phyloP scores from a whole-genome alignment of 2,329 filamentous ascomycete species.

The Microdochium bolleyi region DNA sequence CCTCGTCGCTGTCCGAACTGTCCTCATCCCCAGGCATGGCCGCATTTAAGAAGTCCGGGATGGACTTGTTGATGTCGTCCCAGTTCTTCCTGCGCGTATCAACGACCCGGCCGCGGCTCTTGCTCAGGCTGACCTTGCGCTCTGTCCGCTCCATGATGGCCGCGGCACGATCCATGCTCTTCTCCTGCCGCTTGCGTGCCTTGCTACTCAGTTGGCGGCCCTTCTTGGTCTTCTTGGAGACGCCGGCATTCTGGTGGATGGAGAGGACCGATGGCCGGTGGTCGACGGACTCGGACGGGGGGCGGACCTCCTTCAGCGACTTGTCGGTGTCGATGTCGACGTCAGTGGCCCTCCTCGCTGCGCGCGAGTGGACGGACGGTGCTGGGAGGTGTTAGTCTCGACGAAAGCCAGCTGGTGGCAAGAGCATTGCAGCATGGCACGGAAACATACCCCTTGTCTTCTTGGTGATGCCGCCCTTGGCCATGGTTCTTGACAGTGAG shows the following conservation, averaged over 20 bases:
- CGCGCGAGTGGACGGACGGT: constrained; percentile 63
- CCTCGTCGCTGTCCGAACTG: constrained; percentile 8
- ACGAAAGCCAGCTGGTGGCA: not conserved
- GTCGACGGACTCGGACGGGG: constrained; percentile 38
- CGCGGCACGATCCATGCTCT: constrained; percentile 49
- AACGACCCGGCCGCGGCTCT: constrained; percentile 36
- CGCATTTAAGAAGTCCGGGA: not conserved
- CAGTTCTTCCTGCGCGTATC: constrained; percentile 44
- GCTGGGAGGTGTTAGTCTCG: constrained; percentile 28
- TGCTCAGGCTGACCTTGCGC: constrained; percentile 47
- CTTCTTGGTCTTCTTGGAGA: constrained; percentile 58
- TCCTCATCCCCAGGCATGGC: constrained; percentile 4
- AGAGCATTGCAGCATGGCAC: not conserved
- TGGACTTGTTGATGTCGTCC: constrained; percentile 47
- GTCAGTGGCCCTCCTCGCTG: constrained; percentile 63
- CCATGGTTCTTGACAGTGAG: not conserved
- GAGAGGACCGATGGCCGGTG: constrained; percentile 60
- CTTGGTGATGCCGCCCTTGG: not conserved
- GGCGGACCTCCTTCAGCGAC: constrained; percentile 53
- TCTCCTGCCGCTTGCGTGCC: constrained; percentile 48
- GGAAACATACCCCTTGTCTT: not conserved
- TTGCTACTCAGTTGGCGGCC: constrained; percentile 48
- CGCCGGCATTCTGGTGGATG: constrained; percentile 57
- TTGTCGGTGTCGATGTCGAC: constrained; percentile 66
- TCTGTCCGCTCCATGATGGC: constrained; percentile 51